Base-by-base conservation (phyloP, 2,329 filamentous ascomycete genomes). In the Emergomyces pasteurianus region DNA sequence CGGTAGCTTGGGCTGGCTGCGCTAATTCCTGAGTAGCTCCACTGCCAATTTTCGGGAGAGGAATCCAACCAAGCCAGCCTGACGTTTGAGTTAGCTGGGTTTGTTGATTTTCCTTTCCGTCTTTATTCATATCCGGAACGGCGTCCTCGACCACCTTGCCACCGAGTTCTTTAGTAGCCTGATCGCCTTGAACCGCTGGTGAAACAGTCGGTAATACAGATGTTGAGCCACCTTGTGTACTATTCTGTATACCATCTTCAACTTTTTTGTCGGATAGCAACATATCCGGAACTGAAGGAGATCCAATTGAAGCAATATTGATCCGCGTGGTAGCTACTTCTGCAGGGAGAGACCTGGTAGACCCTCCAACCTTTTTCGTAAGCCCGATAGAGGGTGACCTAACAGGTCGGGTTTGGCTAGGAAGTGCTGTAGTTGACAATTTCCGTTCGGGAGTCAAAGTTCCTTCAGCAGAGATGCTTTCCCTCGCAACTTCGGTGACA, bases 401-500 rank as follows among this genome's bases (percentile, higher is more conserved):
- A n/a, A 78, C 67, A 4, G 75, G 75, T 42, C 73, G 71, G 36
- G 73, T 65, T 60, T 71, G 68, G 46, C 61, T 64, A 40, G 59
- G 61, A 54, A 47, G 50, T 31, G 59, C 42, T n/a, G 60, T 52
- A 42, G 72, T 70, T 26, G 73, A 71, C 40, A 68, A 66, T 28
- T 70, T 68, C 23, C 70, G 62, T 63, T 74, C 72, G 49, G 73
- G 72, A 58, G 72, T 69, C 61, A 69, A 66, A 63, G 71, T 72
- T 62, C 72, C 72, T 49, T 75, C 72, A 57, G 75, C 76, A 46
- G 75, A 77, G 57, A 79, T 79, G 67, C 76, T 79, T 69, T 80
- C 78, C 67, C 74, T 74, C 63, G 76, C 77, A 69, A 79, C 74
- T 71, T 80, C 75, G 62, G 78, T 78, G 66, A 79, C 71, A 57